A percentile compares a stretch with the other conserved stretches of the same genome.
phyloP scores from a whole-genome alignment of 331 rosid genomes.

The Malus hybrid region DNA sequence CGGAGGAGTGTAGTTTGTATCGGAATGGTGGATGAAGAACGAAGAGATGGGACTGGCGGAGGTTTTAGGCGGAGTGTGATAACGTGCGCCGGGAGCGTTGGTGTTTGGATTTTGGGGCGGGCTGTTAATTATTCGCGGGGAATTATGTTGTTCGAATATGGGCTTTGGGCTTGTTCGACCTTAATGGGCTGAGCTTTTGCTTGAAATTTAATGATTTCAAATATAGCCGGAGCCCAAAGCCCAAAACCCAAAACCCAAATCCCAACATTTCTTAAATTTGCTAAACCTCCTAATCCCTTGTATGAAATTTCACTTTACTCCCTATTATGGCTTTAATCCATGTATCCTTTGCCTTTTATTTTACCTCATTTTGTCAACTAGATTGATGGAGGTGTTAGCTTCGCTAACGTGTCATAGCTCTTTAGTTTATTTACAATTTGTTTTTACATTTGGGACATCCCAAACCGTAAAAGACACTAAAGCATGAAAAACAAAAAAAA shows the following conservation, averaged over 20 bases:
- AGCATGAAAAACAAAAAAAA: too few relatives aligned
- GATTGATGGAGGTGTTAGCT: too few relatives aligned
- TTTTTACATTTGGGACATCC: too few relatives aligned
- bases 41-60: background rate
- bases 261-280: too few relatives aligned
- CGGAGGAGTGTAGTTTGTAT: background rate
- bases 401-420: too few relatives aligned
- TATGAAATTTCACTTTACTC: too few relatives aligned
- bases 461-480: too few relatives aligned
- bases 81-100: background rate
- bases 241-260: background rate
- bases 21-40: background rate
- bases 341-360: too few relatives aligned
- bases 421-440: too few relatives aligned
- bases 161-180: background rate
- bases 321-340: too few relatives aligned
- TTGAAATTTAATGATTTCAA: background rate
- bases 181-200: background rate
- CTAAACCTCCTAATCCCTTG: too few relatives aligned
- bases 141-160: background rate
- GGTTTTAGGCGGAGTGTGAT: slow-evolving; percentile 1
- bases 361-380: too few relatives aligned
- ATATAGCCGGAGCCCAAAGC: background rate
- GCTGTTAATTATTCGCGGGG: background rate
- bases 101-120: background rate